phyloP scores from a whole-genome alignment of 805 yeast species.

The Kodamaea nitidulidarum region DNA sequence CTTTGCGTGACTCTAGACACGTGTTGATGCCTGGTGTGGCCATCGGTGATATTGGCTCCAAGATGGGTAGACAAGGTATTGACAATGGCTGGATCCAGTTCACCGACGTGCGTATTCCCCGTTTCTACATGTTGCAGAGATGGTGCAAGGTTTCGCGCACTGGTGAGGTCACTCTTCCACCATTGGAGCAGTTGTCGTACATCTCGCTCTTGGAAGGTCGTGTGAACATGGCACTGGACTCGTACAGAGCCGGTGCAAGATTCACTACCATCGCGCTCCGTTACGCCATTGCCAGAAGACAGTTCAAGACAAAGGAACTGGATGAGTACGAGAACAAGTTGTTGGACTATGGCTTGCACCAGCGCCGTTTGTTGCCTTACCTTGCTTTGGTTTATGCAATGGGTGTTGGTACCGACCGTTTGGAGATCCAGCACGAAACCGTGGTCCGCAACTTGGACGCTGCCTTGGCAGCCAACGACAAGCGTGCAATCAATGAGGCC shows the following conservation, averaged over 20 bases:
- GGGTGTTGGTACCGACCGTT: conserved; percentile 35
- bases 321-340: conserved; percentile 36
- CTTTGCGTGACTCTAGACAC: conserved; percentile 42
- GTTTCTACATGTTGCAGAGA: conserved; percentile 45
- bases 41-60: conserved; percentile 45
- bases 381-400: conserved; percentile 39
- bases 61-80: conserved; percentile 48
- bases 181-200: conserved; percentile 43
- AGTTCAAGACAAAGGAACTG: conserved; percentile 34
- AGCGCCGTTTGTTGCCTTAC: conserved; percentile 42
- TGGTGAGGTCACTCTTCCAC: conserved; percentile 40
- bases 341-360: conserved; percentile 44
- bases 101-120: conserved; percentile 40
- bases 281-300: conserved; percentile 45
- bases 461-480: conserved; percentile 34
- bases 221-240: conserved; percentile 42
- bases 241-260: conserved; percentile 40
- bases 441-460: conserved; percentile 33
- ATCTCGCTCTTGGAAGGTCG: conserved; percentile 43
- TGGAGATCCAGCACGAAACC: conserved; percentile 30
- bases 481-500: conserved; percentile 26
- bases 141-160: conserved; percentile 38
- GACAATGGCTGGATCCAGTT: conserved; percentile 50
- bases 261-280: conserved; percentile 41
- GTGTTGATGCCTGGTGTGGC: conserved; percentile 41